These are phyloP conservation scores for Amylostereum areolatum DNA, from an alignment of 1,284 basidiomycete species.

Conservation along the genomic window DNA sequence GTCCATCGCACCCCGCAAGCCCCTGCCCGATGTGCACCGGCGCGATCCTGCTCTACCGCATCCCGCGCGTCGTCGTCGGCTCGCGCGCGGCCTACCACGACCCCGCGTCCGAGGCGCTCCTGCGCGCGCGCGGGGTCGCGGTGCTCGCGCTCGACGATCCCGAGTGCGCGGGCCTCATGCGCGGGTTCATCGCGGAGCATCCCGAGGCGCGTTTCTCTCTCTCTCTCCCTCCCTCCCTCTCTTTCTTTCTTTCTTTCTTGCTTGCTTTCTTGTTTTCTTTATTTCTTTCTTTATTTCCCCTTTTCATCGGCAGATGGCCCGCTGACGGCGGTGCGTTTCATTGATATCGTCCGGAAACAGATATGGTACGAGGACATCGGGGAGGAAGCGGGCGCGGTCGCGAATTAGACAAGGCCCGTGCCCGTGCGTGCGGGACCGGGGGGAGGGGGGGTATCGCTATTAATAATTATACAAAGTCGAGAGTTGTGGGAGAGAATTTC, in stretches of 20 bases:
- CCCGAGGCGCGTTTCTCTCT: slow-evolving; percentile 36
- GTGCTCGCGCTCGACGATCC: slow-evolving; percentile 41
- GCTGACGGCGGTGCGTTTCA: background rate
- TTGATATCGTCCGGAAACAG: slow-evolving; percentile 19
- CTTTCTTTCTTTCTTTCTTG: background rate
- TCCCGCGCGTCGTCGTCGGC: slow-evolving; percentile 55
- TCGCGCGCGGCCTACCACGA: slow-evolving; percentile 41
- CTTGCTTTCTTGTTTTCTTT: too few species aligned
- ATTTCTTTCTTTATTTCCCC: too few species aligned
- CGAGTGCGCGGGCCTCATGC: slow-evolving; percentile 42
- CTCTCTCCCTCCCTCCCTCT: slow-evolving; percentile 1
- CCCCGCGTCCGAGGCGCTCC: slow-evolving; percentile 42
- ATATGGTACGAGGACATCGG: slow-evolving; percentile 59
- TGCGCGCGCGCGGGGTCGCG: slow-evolving; percentile 44
- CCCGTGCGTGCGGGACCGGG: too few species aligned
- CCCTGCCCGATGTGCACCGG: slow-evolving; percentile 63
- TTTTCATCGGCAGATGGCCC: too few species aligned
- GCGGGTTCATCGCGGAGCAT: slow-evolving; percentile 39
- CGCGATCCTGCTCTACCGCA: slow-evolving; percentile 52
- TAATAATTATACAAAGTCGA: too few species aligned
- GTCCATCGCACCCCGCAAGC: slow-evolving; percentile 19
- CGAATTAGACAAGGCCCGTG: background rate
- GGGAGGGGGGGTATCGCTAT: too few species aligned
- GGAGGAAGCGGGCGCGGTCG: slow-evolving; percentile 17
- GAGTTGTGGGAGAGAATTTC: too few species aligned